Base-by-base conservation (phyloP, 768 basidiomycete species). In the Trametes maxima region DNA sequence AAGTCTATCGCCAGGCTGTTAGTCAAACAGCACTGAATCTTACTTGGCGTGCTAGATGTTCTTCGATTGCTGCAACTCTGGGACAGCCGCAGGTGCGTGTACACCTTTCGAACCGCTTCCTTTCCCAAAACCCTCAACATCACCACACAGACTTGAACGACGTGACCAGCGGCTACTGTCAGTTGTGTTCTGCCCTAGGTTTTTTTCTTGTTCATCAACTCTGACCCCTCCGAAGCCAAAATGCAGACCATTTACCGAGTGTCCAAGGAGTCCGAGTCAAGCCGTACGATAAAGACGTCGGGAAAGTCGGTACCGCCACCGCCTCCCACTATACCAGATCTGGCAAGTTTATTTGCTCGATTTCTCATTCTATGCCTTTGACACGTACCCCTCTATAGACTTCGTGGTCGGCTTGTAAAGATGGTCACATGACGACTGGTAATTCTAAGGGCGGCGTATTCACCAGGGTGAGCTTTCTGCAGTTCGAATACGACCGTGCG, bases 51-150 rank as follows among this genome's bases (percentile, higher is more conserved):
- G 5, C n/a, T 11, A 50, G 48, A 6, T 50, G 28, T 5, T 50
- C 13, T 67, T 72, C 35, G 71, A 72, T 45, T 69, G 65, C 44
- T 72, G 71, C 39, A 66, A 70, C 54, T 64, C 63, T 2, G 63
- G 63, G 10, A 64, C 43, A 0, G 54, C 54, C 5, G 54, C 59
- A 17, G 63, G 63, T 60, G 49, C 19, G 54, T 13, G 11, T 33
- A 10, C n/a, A 28, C 12, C 6, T 14, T 17, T 12, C 8, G 1
- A 22, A 13, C 12, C 1, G 3, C 7, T 25, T 5, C 22, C 5
- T 21, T 11, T 46, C 6, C 5, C 7, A 10, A 16, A 5, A 36
- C 5, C 1, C 12, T 35, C 7, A 35, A 35, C 33, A n/a, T n/a
- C n/a, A n/a, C n/a, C n/a, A n/a, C n/a, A n/a, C 16, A 50, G 48